Conservation (phyloP, 805 yeast genomes). For the Yueomyces sp. region DNA sequence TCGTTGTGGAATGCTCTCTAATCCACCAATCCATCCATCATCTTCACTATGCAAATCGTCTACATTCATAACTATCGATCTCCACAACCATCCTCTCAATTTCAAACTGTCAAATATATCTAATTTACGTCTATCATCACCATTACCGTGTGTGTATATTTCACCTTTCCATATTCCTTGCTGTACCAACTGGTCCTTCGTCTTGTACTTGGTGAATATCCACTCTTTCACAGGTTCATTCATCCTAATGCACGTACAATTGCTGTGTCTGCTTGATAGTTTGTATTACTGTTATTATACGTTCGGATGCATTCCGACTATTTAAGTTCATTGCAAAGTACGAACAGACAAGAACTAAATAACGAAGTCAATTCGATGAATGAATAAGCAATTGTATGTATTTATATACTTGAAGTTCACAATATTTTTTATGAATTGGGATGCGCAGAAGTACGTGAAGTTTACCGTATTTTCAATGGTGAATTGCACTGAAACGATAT, state of each 20-base stretch:
- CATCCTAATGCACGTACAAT: background rate
- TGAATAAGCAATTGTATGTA: too few species aligned
- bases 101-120: background rate
- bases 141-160: constrained; percentile 7
- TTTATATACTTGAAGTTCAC: too few species aligned
- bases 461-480: too few species aligned
- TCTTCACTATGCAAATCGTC: background rate
- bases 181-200: constrained; percentile 15
- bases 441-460: too few species aligned
- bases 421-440: too few species aligned
- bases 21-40: background rate
- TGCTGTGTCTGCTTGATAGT: too few species aligned
- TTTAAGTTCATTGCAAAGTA: too few species aligned
- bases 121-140: background rate
- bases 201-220: constrained; percentile 12
- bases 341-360: too few species aligned
- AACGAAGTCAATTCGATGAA: too few species aligned
- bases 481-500: too few species aligned
- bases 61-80: constrained; percentile 9
- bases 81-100: constrained; percentile 23
- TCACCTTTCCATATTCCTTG: constrained; percentile 22
- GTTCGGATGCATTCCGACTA: too few species aligned
- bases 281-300: too few species aligned
- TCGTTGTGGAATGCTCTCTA: background rate
- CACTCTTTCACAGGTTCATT: constrained; percentile 2